These are phyloP conservation scores for Magnolia officinalis DNA, from an alignment of 164 flowering plant genomes.

Conservation along the genomic window DNA sequence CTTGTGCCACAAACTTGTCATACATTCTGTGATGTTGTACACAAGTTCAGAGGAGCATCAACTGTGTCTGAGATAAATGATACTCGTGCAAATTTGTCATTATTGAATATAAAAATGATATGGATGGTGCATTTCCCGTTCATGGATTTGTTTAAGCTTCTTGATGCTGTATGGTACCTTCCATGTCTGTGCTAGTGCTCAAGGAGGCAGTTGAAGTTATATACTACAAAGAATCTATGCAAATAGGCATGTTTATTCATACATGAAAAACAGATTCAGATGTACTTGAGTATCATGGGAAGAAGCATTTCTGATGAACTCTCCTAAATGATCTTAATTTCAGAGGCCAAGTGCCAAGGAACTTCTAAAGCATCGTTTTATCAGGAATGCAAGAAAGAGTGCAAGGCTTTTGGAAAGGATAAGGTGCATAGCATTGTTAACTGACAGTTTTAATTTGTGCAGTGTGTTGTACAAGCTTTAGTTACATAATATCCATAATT, in stretches of 20 bases:
- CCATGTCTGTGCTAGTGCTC: background rate
- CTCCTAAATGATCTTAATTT: conserved; percentile 20
- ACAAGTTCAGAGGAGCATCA: background rate
- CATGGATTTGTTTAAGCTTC: background rate
- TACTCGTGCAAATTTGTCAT: no score
- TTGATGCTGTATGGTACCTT: background rate
- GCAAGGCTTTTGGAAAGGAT: conserved; percentile 90
- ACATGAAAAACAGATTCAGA: background rate
- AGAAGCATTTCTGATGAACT: conserved; percentile 5
- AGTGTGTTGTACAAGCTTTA: background rate
- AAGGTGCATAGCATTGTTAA: conserved; percentile 39
- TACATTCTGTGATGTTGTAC: background rate
- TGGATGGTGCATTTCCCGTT: no score
- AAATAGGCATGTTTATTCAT: background rate
- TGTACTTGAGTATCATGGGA: background rate
- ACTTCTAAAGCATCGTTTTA: conserved; percentile 84
- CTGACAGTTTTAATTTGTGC: background rate
- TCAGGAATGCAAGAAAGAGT: conserved; percentile 83
- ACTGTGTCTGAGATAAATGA: background rate
- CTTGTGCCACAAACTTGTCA: background rate
- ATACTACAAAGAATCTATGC: background rate
- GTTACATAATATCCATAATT: background rate
- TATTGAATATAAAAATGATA: no score
- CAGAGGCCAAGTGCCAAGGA: conserved; percentile 98
- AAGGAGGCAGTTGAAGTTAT: background rate